Base-by-base conservation (phyloP, 148 eudicot genomes). In the Persicaria maculosa region DNA sequence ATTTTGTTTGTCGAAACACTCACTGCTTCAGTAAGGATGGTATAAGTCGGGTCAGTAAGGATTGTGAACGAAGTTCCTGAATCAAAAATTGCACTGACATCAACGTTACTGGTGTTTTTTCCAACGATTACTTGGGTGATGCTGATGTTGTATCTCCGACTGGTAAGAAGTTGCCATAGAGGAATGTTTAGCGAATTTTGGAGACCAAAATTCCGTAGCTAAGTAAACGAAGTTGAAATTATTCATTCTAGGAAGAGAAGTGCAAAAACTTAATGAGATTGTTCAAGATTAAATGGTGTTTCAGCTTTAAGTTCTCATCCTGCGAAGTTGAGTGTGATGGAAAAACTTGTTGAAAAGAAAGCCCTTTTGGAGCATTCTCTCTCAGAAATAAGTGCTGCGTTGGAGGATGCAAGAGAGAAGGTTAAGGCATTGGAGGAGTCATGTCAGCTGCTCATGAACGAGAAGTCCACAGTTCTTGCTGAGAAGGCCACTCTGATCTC, bases 61-160 rank as follows among this genome's bases (percentile, higher is more conserved):
- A 85, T 83, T 10, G 97, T 88, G 81, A 92, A 94, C 36, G 98
- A 94, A 69, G 96, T 88, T 54, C 97, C 97, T n/a, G n/a, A n/a
- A n/a, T n/a, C n/a, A n/a, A n/a, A n/a, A n/a, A n/a, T n/a, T n/a
- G n/a, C n/a, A n/a, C 73, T 53, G 76, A 90, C 74, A 53, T 81
- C 83, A 44, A 80, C 43, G 58, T 83, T 75, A 44, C 86, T 84
- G 75, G n/a, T n/a, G n/a, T n/a, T n/a, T n/a, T n/a, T n/a, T n/a
- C n/a, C n/a, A n/a, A n/a, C n/a, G n/a, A n/a, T n/a, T n/a, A n/a
- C n/a, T n/a, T n/a, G n/a, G n/a, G n/a, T n/a, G n/a, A n/a, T n/a
- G n/a, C n/a, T n/a, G n/a, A n/a, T n/a, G n/a, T n/a, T n/a, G n/a
- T n/a, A n/a, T n/a, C n/a, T n/a, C n/a, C n/a, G n/a, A n/a, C n/a